Conservation (phyloP, 164 flowering plant species). For the Cinnamomum chago region DNA sequence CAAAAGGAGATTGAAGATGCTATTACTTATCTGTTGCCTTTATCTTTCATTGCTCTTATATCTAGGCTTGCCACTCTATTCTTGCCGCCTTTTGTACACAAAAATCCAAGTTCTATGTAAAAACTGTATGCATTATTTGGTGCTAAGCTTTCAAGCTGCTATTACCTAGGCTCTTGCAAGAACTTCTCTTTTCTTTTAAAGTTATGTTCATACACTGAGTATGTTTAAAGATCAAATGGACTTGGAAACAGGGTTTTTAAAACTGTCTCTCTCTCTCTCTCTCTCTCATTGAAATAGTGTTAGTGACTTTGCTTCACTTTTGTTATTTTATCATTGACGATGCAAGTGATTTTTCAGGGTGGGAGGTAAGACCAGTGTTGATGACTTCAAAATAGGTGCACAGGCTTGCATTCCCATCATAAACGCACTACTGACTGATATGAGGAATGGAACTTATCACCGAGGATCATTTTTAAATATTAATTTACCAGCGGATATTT, state of each 20-base stretch:
- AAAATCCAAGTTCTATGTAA: neutral
- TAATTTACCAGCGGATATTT: slow-evolving; percentile 50
- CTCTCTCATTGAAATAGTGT: neutral
- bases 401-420: slow-evolving; percentile 88
- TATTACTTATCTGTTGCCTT: neutral
- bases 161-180: too few species aligned
- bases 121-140: neutral
- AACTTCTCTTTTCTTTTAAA: too few species aligned
- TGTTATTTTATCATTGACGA: neutral
- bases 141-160: neutral
- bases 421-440: slow-evolving; percentile 45
- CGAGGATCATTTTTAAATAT: slow-evolving; percentile 62
- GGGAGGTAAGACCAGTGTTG: slow-evolving; percentile 51
- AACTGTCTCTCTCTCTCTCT: neutral
- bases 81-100: neutral
- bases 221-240: neutral
- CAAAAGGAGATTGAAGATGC: neutral
- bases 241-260: neutral
- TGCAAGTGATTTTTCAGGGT: slow-evolving; percentile 34
- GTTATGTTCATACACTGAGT: neutral
- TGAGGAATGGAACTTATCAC: slow-evolving; percentile 54
- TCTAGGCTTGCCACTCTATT: neutral
- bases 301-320: neutral
- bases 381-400: slow-evolving; percentile 67
- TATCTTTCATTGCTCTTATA: neutral